These are phyloP conservation scores for Blastomyces gilchristii DNA, from an alignment of 2,329 filamentous ascomycete genomes.

Conservation along the genomic window DNA sequence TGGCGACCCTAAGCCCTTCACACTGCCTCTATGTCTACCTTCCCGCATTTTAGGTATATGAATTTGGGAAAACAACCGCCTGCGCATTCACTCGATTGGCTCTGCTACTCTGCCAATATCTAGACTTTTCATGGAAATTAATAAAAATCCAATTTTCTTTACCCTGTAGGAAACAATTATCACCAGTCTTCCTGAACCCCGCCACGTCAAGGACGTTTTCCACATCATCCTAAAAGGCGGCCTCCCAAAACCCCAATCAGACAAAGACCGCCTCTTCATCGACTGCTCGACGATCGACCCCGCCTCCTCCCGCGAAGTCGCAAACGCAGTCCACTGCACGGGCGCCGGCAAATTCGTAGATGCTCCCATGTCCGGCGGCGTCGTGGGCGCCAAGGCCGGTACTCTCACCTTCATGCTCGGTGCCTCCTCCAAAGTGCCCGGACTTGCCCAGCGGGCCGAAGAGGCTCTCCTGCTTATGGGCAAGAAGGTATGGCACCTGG, in stretches of 20 bases:
- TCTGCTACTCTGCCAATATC: conserved; percentile 12
- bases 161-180: conserved; percentile 64
- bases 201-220: conserved; percentile 78
- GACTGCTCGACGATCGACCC: conserved; percentile 97
- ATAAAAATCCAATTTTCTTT: conserved; percentile 12
- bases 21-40: not conserved
- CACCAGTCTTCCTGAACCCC: conserved; percentile 79
- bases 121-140: conserved; percentile 13
- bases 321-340: conserved; percentile 55
- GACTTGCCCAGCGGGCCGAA: conserved; percentile 54
- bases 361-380: conserved; percentile 92
- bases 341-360: conserved; percentile 74
- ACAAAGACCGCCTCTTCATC: conserved; percentile 67
- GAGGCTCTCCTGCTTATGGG: conserved; percentile 73
- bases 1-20: not conserved
- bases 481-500: conserved; percentile 73
- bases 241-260: conserved; percentile 37
- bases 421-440: conserved; percentile 38
- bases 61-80: conserved; percentile 10
- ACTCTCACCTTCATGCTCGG: conserved; percentile 96
- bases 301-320: conserved; percentile 67
- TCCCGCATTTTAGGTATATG: not conserved
- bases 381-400: conserved; percentile 78
- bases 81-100: conserved; percentile 1
- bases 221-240: conserved; percentile 58